phyloP scores from a whole-genome alignment of 257 asterid species.

The Buddleja alternifolia region DNA sequence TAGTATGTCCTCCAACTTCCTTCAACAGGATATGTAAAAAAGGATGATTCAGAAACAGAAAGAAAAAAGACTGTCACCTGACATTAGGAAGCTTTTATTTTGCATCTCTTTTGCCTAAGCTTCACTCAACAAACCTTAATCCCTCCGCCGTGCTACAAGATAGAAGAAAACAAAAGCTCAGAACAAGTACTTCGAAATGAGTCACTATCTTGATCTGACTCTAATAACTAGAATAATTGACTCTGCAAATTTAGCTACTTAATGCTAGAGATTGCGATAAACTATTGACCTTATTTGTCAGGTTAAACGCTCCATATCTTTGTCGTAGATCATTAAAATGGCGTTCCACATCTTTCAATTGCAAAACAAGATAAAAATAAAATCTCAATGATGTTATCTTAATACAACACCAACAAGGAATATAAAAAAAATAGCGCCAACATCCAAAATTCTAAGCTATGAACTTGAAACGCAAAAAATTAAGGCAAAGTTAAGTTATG shows the following conservation, averaged over 20 bases:
- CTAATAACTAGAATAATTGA: conserved; percentile 12
- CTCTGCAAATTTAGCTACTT: conserved; percentile 23
- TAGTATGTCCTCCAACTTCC: conserved; percentile 19
- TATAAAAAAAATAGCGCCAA: too few species aligned
- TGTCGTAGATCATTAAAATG: conserved; percentile 88
- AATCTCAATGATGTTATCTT: not conserved
- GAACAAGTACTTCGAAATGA: not conserved
- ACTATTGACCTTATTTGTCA: conserved; percentile 78
- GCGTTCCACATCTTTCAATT: conserved; percentile 83
- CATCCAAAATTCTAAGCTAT: too few species aligned
- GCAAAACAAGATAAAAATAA: conserved; percentile 32
- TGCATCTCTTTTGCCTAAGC: conserved; percentile 81
- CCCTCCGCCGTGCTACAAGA: conserved; percentile 89
- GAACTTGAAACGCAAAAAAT: too few species aligned
- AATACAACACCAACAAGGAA: not conserved
- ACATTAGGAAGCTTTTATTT: conserved; percentile 68
- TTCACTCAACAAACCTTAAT: conserved; percentile 73
- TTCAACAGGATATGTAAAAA: conserved; percentile 15
- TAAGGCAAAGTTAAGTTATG: too few species aligned
- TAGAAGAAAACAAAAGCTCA: conserved; percentile 25
- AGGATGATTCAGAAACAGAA: not conserved
- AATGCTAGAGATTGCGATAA: conserved; percentile 24
- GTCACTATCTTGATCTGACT: conserved; percentile 23
- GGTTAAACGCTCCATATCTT: conserved; percentile 91
- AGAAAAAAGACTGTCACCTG: conserved; percentile 54